Evolutionary conservation across 1,139 yeast species (phyloP).

Genomic region (Magnusiomyces suaveolens): DNA sequence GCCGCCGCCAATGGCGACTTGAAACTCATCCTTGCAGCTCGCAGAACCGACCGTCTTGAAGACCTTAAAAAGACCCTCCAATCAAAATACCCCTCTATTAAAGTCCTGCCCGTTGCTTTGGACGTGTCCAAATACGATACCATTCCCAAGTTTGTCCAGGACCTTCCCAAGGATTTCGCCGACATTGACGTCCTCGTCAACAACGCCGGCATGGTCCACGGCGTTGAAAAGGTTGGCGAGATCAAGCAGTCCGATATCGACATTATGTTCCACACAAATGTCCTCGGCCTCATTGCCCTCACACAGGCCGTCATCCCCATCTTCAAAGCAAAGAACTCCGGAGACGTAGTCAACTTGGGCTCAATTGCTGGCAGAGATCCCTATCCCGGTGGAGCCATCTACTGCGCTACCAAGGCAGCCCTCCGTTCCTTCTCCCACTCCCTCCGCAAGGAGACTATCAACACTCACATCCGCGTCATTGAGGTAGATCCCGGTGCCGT

Average conservation of each 20-base stretch:
- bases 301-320: conserved; percentile 47
- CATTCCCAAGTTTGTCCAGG: conserved; percentile 45
- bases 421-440: conserved; percentile 67
- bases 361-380: conserved; percentile 85
- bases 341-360: conserved; percentile 77
- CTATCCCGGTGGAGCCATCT: conserved; percentile 76
- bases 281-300: conserved; percentile 57
- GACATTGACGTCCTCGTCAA: conserved; percentile 49
- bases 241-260: conserved; percentile 46
- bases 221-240: conserved; percentile 56
- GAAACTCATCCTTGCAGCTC: conserved; percentile 58
- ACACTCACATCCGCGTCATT: conserved; percentile 65
- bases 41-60: conserved; percentile 45
- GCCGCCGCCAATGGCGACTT: conserved; percentile 57
- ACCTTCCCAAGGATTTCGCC: conserved; percentile 33
- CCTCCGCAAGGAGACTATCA: conserved; percentile 66
- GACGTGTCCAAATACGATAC: conserved; percentile 46
- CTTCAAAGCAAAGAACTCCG: conserved; percentile 49
- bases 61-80: conserved; percentile 40
- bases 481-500: conserved; percentile 86
- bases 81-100: conserved; percentile 30
- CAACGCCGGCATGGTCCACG: conserved; percentile 78
- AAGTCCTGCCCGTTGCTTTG: conserved; percentile 42
- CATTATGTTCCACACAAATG: conserved; percentile 64
- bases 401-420: conserved; percentile 84